Conservation (phyloP, 768 basidiomycete genomes). For the Podaxis sp. region DNA sequence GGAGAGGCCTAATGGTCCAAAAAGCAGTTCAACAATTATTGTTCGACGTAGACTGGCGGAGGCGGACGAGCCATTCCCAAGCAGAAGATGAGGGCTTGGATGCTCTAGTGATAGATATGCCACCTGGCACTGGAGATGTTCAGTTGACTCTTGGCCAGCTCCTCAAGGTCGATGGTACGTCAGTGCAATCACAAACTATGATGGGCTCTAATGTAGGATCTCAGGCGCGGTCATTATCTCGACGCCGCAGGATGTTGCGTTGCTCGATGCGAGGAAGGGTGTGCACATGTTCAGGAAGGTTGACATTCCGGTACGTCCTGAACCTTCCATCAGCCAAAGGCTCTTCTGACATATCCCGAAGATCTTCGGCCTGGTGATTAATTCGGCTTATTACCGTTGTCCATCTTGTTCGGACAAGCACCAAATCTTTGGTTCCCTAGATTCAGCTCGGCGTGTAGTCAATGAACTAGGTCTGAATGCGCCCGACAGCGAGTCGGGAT, state of each 20-base stretch:
- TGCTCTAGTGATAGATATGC: slow-evolving; percentile 91
- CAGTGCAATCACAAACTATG: neutral
- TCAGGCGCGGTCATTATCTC: slow-evolving; percentile 93
- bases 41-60: slow-evolving; percentile 91
- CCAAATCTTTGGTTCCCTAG: slow-evolving; percentile 8
- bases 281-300: slow-evolving; percentile 92
- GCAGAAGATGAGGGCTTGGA: slow-evolving; percentile 60
- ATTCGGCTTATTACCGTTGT: slow-evolving; percentile 84
- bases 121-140: slow-evolving; percentile 96
- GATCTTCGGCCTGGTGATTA: slow-evolving; percentile 87
- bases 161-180: slow-evolving; percentile 77
- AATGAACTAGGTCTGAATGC: slow-evolving; percentile 3
- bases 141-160: slow-evolving; percentile 89
- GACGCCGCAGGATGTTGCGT: slow-evolving; percentile 92
- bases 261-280: slow-evolving; percentile 90
- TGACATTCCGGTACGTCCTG: slow-evolving; percentile 69
- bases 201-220: neutral
- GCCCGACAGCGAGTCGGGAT: neutral
- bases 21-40: slow-evolving; percentile 95
- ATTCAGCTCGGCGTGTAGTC: slow-evolving; percentile 4
- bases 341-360: slow-evolving; percentile 27
- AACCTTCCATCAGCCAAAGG: neutral
- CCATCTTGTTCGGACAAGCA: slow-evolving; percentile 48
- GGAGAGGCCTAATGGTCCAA: slow-evolving; percentile 98
- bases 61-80: slow-evolving; percentile 21